Percentiles rank a stretch among this genome's conserved stretches.
These are phyloP conservation scores for Poronia punctata DNA, from an alignment of 495 filamentous ascomycete species.

Conservation along the genomic window DNA sequence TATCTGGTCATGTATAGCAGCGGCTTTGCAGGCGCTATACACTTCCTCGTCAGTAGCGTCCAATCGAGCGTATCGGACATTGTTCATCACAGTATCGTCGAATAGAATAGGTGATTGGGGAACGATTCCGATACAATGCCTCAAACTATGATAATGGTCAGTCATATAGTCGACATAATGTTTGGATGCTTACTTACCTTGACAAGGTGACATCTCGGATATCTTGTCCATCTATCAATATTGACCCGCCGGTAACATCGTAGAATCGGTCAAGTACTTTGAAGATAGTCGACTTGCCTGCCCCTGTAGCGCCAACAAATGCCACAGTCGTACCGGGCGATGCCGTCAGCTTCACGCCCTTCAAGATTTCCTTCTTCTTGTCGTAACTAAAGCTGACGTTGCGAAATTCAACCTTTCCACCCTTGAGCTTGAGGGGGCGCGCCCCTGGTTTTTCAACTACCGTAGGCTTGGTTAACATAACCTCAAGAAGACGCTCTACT, in stretches of 20 bases:
- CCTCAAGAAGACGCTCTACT: conserved; percentile 63
- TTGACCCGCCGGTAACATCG: conserved; percentile 55
- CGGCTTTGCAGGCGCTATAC: conserved; percentile 61
- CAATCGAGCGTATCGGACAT: conserved; percentile 60
- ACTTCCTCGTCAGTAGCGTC: conserved; percentile 58
- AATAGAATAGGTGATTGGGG: conserved; percentile 64
- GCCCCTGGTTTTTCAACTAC: conserved; percentile 52
- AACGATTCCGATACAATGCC: conserved; percentile 64
- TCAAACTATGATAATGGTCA: conserved; percentile 42
- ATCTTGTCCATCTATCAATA: conserved; percentile 70
- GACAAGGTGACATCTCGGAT: conserved; percentile 58
- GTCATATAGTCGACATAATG: not conserved
- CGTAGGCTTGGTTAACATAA: conserved; percentile 60
- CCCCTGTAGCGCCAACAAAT: conserved; percentile 70
- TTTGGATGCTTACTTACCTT: conserved; percentile 29
- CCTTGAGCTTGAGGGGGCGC: conserved; percentile 45
- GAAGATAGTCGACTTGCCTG: conserved; percentile 70
- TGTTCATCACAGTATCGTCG: conserved; percentile 67
- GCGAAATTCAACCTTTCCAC: conserved; percentile 58
- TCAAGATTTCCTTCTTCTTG: conserved; percentile 56
- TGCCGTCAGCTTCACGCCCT: conserved; percentile 55
- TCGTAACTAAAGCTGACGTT: conserved; percentile 67
- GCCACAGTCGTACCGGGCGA: conserved; percentile 59
- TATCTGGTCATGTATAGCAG: conserved; percentile 64
- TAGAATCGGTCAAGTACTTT: conserved; percentile 68